Conservation (phyloP, 805 yeast genomes). For the Hemisphaericaspora nanyangensis region DNA sequence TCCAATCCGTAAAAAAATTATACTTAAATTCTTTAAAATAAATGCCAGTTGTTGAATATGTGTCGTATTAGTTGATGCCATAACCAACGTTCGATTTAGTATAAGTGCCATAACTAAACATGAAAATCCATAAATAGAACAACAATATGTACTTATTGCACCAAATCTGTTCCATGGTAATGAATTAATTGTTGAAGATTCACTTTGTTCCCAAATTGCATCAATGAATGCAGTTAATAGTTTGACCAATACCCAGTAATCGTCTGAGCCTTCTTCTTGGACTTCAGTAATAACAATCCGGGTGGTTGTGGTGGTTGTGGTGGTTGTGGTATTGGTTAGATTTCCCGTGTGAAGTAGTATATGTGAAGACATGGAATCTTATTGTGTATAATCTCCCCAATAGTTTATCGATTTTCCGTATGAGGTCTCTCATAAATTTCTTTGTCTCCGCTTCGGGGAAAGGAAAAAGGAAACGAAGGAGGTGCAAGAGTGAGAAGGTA, state of each 20-base stretch:
- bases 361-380: too few species aligned
- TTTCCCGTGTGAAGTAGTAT: too few species aligned
- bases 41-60: constrained; percentile 18
- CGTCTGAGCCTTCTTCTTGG: background rate
- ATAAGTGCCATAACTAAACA: constrained; percentile 37
- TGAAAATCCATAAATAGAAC: constrained; percentile 34
- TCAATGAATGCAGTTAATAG: constrained; percentile 10
- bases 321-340: too few species aligned
- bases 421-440: too few species aligned
- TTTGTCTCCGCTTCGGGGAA: too few species aligned
- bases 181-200: constrained; percentile 3
- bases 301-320: too few species aligned
- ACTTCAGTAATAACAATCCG: too few species aligned
- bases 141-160: constrained; percentile 24
- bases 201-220: constrained; percentile 14
- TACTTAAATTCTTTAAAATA: constrained; percentile 14
- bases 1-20: constrained; percentile 23
- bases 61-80: constrained; percentile 33
- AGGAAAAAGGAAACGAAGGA: too few species aligned
- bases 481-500: too few species aligned
- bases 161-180: constrained; percentile 12
- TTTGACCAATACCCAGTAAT: constrained; percentile 3
- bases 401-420: too few species aligned
- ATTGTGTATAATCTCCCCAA: too few species aligned
- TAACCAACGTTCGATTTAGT: constrained; percentile 33